Evolutionary conservation across 2,329 filamentous ascomycete species (phyloP), one percentile per base, ranked within the genome.

Genomic region (Tolypocladium endophyticum): DNA sequence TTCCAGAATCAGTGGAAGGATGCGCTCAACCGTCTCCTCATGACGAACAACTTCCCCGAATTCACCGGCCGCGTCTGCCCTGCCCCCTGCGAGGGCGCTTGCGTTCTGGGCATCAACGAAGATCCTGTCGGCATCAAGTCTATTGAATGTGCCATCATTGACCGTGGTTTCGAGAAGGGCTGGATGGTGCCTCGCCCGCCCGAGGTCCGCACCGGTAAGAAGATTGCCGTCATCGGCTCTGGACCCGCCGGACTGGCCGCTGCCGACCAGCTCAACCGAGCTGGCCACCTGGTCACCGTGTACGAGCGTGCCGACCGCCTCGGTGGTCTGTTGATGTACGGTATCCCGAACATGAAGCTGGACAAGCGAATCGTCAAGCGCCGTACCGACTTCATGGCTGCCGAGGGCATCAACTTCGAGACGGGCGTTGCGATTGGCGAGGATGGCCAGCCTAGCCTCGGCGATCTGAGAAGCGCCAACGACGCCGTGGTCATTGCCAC

Each of bases 271-370:
- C 85, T 97, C 66, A 97, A 97, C 84, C 89, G 88, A 68, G 90
- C 89, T 67, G 93, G 93, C 35, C 93, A 97, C 77, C 78, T 72
- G 5, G 91, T 97, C 59, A 96, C 91, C 16, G 85, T 97, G 23
- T 97, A 94, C 70, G 93, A 97, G 81, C 90, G 93, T 64, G 86
- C 92, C 61, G 93, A 97, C 72, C 90, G 93, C 65, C 79, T 88
- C 60, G 93, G 93, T 76, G 93, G 93, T 74, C 81, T 97, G 59
- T 84, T 97, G 69, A 97, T 97, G 93, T 97, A 97, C 72, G 93
- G 93, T 66, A 97, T 97, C 66, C 93, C 93, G 66, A 97, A 97
- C 81, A 97, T 97, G 93, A 97, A 97, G 81, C 88, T 97, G 50
- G 93, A 97, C 79, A 97, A 97, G 83, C 91, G 91, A 71, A 87